phyloP scores from a whole-genome alignment of 164 flowering plant species.

The Aristolochia californica region DNA sequence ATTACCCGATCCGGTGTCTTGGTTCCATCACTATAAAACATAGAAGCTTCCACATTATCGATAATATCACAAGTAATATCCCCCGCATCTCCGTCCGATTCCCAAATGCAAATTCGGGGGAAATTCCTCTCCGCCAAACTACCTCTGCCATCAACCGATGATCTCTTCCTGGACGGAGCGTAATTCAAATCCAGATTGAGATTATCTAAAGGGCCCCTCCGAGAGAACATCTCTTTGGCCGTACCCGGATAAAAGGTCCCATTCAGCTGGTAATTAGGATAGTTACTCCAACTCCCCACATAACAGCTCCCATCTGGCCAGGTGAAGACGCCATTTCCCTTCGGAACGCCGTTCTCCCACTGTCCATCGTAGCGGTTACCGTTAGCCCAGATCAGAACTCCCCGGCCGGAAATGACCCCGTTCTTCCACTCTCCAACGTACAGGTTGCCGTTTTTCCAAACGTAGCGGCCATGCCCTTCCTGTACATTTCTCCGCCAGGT shows the following conservation, averaged over 20 bases:
- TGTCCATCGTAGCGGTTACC: slow-evolving; percentile 33
- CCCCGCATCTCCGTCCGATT: slow-evolving; percentile 74
- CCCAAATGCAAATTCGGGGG: slow-evolving; percentile 84
- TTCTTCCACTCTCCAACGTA: slow-evolving; percentile 36
- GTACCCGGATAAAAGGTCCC: slow-evolving; percentile 33
- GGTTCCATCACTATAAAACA: slow-evolving; percentile 43
- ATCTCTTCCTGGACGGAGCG: slow-evolving; percentile 28
- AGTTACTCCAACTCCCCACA: slow-evolving; percentile 26
- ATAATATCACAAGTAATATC: slow-evolving; percentile 79
- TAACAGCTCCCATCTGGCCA: slow-evolving; percentile 38
- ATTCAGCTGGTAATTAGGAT: slow-evolving; percentile 21
- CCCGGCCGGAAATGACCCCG: slow-evolving; percentile 28
- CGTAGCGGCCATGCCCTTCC: slow-evolving; percentile 23
- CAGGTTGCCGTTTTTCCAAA: slow-evolving; percentile 28
- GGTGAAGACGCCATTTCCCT: slow-evolving; percentile 28
- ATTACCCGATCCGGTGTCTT: slow-evolving; percentile 6
- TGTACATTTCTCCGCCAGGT: slow-evolving; percentile 12
- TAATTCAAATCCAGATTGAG: neutral
- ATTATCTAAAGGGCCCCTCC: neutral
- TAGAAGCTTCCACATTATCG: slow-evolving; percentile 63
- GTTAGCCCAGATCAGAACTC: slow-evolving; percentile 33
- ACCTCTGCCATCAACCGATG: slow-evolving; percentile 41
- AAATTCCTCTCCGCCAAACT: slow-evolving; percentile 32
- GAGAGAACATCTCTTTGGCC: neutral
- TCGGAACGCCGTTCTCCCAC: slow-evolving; percentile 39